Conservation (phyloP, 768 basidiomycete genomes). For the Lactifluus hygrophoroides region DNA sequence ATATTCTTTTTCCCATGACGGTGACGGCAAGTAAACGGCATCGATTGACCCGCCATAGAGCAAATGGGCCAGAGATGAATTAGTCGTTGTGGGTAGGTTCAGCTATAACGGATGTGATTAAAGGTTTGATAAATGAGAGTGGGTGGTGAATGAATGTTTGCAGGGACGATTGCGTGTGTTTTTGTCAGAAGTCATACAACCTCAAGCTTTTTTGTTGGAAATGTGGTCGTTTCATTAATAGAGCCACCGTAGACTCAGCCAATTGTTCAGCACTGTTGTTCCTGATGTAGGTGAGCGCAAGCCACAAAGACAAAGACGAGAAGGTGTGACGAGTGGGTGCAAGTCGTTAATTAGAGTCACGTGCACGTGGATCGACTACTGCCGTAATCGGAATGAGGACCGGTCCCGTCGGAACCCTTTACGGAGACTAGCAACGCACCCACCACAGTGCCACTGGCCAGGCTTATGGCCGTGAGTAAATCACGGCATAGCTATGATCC, state of each 20-base stretch:
- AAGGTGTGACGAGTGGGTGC: no score
- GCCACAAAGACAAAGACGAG: background rate
- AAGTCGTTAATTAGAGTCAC: background rate
- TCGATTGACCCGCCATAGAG: no score
- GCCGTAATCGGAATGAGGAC: background rate
- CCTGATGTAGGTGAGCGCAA: background rate
- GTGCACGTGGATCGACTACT: background rate
- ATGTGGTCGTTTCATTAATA: background rate
- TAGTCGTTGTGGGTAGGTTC: background rate
- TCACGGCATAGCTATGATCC: conserved; percentile 9
- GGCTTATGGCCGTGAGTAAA: background rate
- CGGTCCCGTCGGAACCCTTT: background rate
- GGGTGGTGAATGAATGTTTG: no score
- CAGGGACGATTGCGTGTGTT: background rate
- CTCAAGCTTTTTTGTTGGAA: background rate
- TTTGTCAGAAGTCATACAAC: background rate
- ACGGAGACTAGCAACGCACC: background rate
- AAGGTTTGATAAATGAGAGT: conserved; percentile 4
- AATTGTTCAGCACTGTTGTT: background rate
- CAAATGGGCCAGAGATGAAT: background rate
- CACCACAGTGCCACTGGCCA: background rate
- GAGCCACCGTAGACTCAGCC: background rate
- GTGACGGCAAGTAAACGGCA: background rate
- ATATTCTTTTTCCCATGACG: background rate
- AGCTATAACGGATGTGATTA: background rate